These are phyloP conservation scores for Hyparrhenia diplandra DNA, from an alignment of 176 grass and related monocot genomes.

Conservation along the genomic window DNA sequence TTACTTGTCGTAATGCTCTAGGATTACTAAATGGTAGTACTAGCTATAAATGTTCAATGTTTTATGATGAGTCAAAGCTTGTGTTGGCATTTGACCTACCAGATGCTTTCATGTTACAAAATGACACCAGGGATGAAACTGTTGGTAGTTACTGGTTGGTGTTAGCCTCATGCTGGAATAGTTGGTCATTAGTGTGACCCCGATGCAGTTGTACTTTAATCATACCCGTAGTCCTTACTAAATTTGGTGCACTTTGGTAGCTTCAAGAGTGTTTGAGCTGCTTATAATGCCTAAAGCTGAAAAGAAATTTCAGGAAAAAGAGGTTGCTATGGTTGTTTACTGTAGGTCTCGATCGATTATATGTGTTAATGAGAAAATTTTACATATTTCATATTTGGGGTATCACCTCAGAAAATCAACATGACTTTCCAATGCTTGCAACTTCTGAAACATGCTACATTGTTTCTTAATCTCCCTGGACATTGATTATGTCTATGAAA, in stretches of 20 bases:
- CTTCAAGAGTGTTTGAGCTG: background rate
- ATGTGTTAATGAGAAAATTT: background rate
- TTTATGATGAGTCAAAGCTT: background rate
- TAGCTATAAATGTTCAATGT: background rate
- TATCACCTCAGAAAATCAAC: background rate
- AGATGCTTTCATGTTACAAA: background rate
- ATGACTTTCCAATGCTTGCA: background rate
- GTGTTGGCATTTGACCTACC: background rate
- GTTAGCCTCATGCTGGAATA: background rate
- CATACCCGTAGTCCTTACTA: no score
- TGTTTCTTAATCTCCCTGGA: background rate
- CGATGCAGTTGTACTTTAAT: background rate
- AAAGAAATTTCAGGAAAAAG: background rate
- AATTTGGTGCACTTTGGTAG: background rate
- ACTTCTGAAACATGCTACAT: background rate
- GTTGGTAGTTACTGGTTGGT: background rate
- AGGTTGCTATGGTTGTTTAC: background rate
- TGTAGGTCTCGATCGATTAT: background rate
- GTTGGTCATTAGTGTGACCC: background rate
- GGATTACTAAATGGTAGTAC: background rate
- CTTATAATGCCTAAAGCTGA: background rate
- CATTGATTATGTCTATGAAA: conserved; percentile 3
- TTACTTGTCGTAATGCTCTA: background rate
- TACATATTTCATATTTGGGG: background rate
- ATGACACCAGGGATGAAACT: background rate